Conservation (phyloP, 208 protist species). For the Vickermania spadyakhi region DNA sequence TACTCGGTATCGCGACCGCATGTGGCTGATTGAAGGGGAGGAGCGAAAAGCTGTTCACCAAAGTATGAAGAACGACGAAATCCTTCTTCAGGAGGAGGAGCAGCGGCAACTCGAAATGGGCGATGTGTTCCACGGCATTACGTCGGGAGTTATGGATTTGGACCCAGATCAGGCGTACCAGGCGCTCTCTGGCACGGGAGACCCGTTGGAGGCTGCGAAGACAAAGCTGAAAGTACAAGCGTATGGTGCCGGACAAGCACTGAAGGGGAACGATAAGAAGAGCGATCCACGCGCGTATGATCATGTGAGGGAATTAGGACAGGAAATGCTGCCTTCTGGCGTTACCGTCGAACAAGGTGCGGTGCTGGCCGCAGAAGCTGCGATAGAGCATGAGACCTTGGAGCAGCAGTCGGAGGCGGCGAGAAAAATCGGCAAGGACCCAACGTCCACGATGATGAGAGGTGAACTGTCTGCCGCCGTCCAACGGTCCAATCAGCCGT, state of each 20-base stretch:
- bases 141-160: constrained; percentile 67
- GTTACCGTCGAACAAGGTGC: constrained; percentile 81
- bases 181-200: constrained; percentile 68
- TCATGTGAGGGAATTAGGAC: constrained; percentile 70
- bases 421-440: constrained; percentile 41
- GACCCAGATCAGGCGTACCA: constrained; percentile 85
- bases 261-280: constrained; percentile 20
- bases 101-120: constrained; percentile 77
- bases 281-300: constrained; percentile 29
- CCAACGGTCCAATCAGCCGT: constrained; percentile 45
- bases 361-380: constrained; percentile 57
- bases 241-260: constrained; percentile 62
- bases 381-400: constrained; percentile 71
- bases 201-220: constrained; percentile 74
- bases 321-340: constrained; percentile 65
- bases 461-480: constrained; percentile 47
- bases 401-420: constrained; percentile 62
- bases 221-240: constrained; percentile 82
- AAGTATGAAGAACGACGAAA: constrained; percentile 46
- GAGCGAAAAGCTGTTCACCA: constrained; percentile 80
- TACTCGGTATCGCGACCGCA: constrained; percentile 78
- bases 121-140: constrained; percentile 67
- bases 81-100: constrained; percentile 63
- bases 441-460: constrained; percentile 48
- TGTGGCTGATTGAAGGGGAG: constrained; percentile 87